These are phyloP conservation scores for Daldinia vernicosa DNA, from an alignment of 495 filamentous ascomycete genomes.

Conservation along the genomic window DNA sequence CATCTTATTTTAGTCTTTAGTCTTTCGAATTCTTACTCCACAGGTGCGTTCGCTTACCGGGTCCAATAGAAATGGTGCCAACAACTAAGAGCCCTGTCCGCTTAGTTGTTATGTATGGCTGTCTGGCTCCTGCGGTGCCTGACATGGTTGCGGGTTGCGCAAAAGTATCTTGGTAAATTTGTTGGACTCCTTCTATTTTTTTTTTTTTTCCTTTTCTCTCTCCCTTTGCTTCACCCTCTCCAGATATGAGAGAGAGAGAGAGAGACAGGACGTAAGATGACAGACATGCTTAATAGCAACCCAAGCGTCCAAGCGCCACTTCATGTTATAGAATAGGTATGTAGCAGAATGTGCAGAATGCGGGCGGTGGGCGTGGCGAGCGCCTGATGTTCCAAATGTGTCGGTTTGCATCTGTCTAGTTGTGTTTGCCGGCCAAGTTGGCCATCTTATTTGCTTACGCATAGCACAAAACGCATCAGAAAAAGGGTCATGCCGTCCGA, in stretches of 20 bases:
- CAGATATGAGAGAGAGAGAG: not conserved
- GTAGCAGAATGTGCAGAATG: constrained; percentile 20
- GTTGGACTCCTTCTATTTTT: not conserved
- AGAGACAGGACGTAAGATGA: not conserved
- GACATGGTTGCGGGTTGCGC: not conserved
- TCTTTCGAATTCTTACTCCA: constrained; percentile 42
- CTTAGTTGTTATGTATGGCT: not conserved
- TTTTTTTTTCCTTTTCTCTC: not conserved
- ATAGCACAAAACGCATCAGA: constrained; percentile 11
- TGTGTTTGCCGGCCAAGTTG: constrained; percentile 23
- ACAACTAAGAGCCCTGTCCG: constrained; percentile 23
- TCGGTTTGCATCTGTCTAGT: constrained; percentile 31
- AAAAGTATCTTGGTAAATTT: not conserved
- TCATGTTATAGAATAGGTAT: constrained; percentile 35
- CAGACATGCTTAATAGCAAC: not conserved
- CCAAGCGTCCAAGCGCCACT: constrained; percentile 32
- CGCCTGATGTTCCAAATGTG: constrained; percentile 35
- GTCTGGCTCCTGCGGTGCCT: constrained; percentile 4
- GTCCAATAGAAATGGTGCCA: constrained; percentile 33
- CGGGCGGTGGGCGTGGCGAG: constrained; percentile 31
- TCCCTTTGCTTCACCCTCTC: not conserved
- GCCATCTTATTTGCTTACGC: constrained; percentile 14
- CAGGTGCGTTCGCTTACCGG: constrained; percentile 35
- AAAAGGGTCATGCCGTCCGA: constrained; percentile 7
- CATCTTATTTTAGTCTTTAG: constrained; percentile 44